phyloP scores from a whole-genome alignment of 768 basidiomycete species.

The Hygrophorus russula region DNA sequence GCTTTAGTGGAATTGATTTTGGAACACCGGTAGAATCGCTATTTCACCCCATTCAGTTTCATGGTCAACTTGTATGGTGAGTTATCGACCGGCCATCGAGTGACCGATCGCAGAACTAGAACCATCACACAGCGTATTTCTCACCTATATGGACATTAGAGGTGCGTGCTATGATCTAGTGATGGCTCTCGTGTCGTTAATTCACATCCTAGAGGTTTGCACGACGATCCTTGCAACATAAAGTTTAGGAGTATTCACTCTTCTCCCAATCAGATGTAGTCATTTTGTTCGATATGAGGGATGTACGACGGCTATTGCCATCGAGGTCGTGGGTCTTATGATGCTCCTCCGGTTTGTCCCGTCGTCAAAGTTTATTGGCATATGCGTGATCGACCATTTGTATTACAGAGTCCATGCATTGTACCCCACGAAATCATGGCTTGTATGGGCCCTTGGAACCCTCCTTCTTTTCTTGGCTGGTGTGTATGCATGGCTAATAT shows the following conservation, averaged over 20 bases:
- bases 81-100: neutral
- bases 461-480: constrained; percentile 32
- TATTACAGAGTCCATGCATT: constrained; percentile 21
- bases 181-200: no score
- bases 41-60: constrained; percentile 52
- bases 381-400: constrained; percentile 7
- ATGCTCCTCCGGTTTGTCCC: constrained; percentile 42
- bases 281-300: constrained; percentile 43
- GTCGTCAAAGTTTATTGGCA: neutral
- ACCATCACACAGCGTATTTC: constrained; percentile 24
- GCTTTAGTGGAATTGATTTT: neutral
- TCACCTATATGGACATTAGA: constrained; percentile 28
- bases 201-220: neutral
- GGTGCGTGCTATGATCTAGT: constrained; percentile 12
- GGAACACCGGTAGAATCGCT: constrained; percentile 40
- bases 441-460: no score
- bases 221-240: neutral
- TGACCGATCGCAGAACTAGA: neutral
- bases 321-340: constrained; percentile 43
- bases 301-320: constrained; percentile 39
- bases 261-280: constrained; percentile 21
- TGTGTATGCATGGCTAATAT: constrained; percentile 45
- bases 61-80: constrained; percentile 42
- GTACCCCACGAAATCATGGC: constrained; percentile 22
- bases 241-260: neutral